Conservation (phyloP, 495 filamentous ascomycete species). For the Friedmanniomyces endolithicus region DNA sequence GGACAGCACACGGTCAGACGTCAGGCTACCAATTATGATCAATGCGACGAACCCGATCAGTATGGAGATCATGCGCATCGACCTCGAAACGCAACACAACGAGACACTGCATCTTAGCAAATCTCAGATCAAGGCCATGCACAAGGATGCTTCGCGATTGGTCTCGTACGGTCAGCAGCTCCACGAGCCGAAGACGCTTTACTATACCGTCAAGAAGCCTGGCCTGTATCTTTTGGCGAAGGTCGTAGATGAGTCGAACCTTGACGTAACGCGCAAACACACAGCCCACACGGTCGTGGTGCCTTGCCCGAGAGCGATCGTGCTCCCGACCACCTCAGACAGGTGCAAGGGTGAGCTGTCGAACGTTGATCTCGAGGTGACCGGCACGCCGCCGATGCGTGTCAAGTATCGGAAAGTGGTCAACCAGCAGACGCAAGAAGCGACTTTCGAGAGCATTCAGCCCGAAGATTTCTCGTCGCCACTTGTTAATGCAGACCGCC, state of each 20-base stretch:
- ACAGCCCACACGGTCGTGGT: constrained; percentile 66
- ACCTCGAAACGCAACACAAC: constrained; percentile 63
- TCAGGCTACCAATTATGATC: constrained; percentile 71
- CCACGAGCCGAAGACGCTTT: constrained; percentile 33
- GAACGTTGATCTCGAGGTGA: constrained; percentile 64
- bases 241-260: constrained; percentile 81
- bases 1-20: constrained; percentile 44
- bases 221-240: constrained; percentile 74
- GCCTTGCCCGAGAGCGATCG: constrained; percentile 62
- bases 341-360: constrained; percentile 79
- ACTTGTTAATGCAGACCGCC: constrained; percentile 38
- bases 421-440: constrained; percentile 58
- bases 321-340: constrained; percentile 50
- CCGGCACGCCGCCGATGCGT: constrained; percentile 82
- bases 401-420: constrained; percentile 80
- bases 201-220: constrained; percentile 60
- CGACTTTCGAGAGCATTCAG: constrained; percentile 81
- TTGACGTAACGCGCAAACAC: constrained; percentile 67
- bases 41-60: constrained; percentile 81
- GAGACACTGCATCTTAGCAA: constrained; percentile 63
- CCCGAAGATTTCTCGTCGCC: constrained; percentile 77
- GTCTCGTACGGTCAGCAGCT: constrained; percentile 36
- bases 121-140: constrained; percentile 56
- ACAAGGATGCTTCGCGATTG: constrained; percentile 46
- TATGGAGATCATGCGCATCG: constrained; percentile 73